Conservation (phyloP, 257 asterid species). For the Ilex asprella region DNA sequence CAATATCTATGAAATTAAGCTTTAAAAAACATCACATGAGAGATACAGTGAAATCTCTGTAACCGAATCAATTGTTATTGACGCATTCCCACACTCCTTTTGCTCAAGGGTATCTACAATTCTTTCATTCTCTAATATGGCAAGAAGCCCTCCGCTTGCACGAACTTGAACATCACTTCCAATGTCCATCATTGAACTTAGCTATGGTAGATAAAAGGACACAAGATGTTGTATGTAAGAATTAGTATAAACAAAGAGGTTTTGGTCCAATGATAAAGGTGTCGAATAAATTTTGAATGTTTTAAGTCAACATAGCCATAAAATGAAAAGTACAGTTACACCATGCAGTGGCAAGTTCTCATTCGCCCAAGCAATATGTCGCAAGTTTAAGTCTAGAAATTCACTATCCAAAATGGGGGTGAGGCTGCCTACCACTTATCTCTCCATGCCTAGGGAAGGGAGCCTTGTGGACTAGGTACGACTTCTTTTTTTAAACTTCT, state of each 20-base stretch:
- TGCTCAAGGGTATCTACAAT: slow-evolving; percentile 70
- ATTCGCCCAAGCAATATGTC: too few relatives aligned
- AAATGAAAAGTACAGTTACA: too few relatives aligned
- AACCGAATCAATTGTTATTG: slow-evolving; percentile 70
- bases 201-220: slow-evolving; percentile 38
- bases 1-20: slow-evolving; percentile 3
- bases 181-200: slow-evolving; percentile 92
- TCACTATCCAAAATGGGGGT: too few relatives aligned
- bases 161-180: slow-evolving; percentile 93
- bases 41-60: slow-evolving; percentile 86
- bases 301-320: neutral
- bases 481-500: too few relatives aligned
- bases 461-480: too few relatives aligned
- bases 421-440: too few relatives aligned
- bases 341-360: too few relatives aligned
- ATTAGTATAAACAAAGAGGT: too few relatives aligned
- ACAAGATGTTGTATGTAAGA: slow-evolving; percentile 3
- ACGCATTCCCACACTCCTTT: slow-evolving; percentile 57
- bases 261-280: too few relatives aligned
- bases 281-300: neutral
- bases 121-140: slow-evolving; percentile 88
- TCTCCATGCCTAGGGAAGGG: too few relatives aligned
- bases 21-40: slow-evolving; percentile 12
- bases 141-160: slow-evolving; percentile 96
- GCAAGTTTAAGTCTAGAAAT: too few relatives aligned